Evolutionary conservation across 2,329 filamentous ascomycete species (phyloP).

Genomic region (Fusarium sacchari): DNA sequence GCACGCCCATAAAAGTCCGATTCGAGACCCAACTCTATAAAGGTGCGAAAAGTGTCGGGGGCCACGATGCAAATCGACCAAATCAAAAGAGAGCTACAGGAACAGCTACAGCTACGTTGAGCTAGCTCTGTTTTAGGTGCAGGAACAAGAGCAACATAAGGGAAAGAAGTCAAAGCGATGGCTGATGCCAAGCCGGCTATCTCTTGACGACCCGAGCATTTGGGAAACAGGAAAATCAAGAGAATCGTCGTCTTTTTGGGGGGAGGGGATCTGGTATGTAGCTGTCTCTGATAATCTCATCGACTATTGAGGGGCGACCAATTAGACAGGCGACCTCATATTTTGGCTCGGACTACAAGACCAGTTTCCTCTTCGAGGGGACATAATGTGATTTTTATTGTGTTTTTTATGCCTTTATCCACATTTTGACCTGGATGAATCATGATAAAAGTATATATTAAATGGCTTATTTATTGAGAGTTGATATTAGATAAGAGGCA

Average conservation of each 20-base stretch:
- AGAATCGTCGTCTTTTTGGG: not conserved
- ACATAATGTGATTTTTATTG: no score
- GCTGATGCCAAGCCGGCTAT: conserved; percentile 31
- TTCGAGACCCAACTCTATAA: conserved; percentile 12
- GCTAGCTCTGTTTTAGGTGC: conserved; percentile 15
- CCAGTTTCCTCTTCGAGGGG: no score
- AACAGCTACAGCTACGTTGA: conserved; percentile 2
- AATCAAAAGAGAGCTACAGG: not conserved
- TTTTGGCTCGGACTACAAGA: not conserved
- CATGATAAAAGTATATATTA: no score
- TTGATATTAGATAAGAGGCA: no score
- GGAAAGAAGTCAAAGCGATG: not conserved
- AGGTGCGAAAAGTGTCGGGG: conserved; percentile 6
- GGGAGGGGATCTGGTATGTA: conserved; percentile 19
- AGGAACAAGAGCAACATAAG: conserved; percentile 20
- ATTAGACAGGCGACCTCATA: not conserved
- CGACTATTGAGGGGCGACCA: not conserved
- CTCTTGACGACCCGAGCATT: conserved; percentile 21
- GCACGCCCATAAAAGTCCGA: not conserved
- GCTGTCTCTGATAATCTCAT: not conserved
- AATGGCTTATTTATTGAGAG: no score
- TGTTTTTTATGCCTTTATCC: no score
- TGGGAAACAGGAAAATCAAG: conserved; percentile 12
- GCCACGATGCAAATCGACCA: conserved; percentile 16
- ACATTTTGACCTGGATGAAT: no score